Percentiles rank a stretch among this genome's conserved stretches.
These are phyloP conservation scores for Exophiala phaeomuriformis DNA, from an alignment of 2,329 filamentous ascomycete genomes.

Conservation along the genomic window DNA sequence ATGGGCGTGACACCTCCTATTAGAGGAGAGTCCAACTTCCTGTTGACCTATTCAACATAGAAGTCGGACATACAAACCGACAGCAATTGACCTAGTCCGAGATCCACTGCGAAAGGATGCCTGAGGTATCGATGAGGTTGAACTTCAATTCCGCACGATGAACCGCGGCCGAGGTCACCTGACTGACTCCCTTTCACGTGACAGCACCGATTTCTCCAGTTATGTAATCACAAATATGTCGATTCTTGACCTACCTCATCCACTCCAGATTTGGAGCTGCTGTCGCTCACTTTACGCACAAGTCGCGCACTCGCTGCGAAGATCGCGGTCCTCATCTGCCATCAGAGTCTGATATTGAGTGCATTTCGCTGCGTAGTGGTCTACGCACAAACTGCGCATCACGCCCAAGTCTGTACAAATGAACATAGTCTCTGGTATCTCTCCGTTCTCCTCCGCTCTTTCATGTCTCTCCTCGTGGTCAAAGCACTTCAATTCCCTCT, in stretches of 20 bases:
- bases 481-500: neutral
- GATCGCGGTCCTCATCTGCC: neutral
- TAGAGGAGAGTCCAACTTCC: no score
- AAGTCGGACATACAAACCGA: no score
- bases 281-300: conserved; percentile 15
- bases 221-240: neutral
- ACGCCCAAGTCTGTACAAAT: neutral
- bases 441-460: neutral
- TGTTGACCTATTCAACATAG: no score
- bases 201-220: neutral
- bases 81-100: no score
- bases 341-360: conserved; percentile 1
- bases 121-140: no score
- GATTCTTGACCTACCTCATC: no score
- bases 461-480: neutral
- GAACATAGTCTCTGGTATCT: neutral
- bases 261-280: no score
- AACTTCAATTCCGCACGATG: no score
- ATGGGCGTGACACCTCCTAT: no score
- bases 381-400: conserved; percentile 21
- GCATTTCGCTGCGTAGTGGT: neutral
- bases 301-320: conserved; percentile 9
- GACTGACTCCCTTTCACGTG: neutral
- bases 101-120: no score
- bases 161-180: no score